Conservation (phyloP, 1,284 basidiomycete genomes). For the Leccinum solheimii region DNA sequence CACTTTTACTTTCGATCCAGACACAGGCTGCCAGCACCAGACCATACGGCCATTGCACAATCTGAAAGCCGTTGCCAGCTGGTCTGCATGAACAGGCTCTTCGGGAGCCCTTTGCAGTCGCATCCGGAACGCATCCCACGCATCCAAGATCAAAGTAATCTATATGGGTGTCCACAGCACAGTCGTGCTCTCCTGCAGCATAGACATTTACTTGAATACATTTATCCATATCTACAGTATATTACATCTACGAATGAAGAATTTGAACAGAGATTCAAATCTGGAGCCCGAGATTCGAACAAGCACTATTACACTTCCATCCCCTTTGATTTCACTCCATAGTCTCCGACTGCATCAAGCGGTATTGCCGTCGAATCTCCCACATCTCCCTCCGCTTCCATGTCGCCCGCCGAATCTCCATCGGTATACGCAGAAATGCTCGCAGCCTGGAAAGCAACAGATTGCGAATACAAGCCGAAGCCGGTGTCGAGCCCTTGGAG, state of each 20-base stretch:
- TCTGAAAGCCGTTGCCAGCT: not conserved
- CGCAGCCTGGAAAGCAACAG: not conserved
- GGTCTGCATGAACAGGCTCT: not conserved
- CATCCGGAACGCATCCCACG: too few species aligned
- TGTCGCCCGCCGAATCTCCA: not conserved
- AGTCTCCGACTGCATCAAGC: not conserved
- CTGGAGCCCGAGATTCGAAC: not conserved
- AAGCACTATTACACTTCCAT: not conserved
- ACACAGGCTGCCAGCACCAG: not conserved
- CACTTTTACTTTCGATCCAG: not conserved
- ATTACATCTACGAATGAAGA: not conserved
- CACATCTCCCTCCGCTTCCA: not conserved
- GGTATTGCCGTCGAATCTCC: not conserved
- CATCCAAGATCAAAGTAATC: not conserved
- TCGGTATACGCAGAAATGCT: not conserved
- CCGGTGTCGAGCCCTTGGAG: not conserved
- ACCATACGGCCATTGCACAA: not conserved
- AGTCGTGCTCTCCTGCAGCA: not conserved
- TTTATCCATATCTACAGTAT: not conserved
- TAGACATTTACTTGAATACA: not conserved
- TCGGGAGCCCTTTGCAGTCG: too few species aligned
- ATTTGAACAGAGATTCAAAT: not conserved
- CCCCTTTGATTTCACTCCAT: not conserved
- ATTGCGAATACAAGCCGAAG: not conserved
- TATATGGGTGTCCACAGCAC: not conserved